A percentile compares a stretch with the other conserved stretches of the same genome.
phyloP scores from a whole-genome alignment of 108 stramenopile genomes.

The Parietichytrium sp. region DNA sequence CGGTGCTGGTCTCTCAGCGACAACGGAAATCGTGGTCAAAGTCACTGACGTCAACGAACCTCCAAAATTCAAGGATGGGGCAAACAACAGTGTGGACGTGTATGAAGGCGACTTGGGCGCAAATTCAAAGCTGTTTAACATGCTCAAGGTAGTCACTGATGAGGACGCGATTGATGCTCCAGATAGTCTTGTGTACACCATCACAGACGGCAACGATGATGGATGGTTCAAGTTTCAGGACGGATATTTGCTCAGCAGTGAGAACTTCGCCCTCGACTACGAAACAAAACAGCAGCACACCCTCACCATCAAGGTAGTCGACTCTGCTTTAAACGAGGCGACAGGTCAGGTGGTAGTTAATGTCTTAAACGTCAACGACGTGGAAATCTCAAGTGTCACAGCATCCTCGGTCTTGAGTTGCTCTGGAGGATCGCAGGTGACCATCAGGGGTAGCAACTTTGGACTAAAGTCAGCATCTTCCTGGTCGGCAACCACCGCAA shows the following conservation, averaged over 20 bases:
- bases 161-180: not conserved
- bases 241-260: not conserved
- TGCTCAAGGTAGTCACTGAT: not conserved
- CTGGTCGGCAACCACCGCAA: not conserved
- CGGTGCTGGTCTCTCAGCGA: not conserved
- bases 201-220: not conserved
- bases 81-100: not conserved
- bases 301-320: not conserved
- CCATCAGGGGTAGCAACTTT: not conserved
- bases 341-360: not conserved
- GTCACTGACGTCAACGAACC: not conserved
- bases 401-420: not conserved
- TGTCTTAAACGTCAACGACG: slow-evolving; percentile 25
- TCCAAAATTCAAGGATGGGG: not conserved
- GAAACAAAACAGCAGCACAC: not conserved
- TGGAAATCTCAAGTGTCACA: not conserved
- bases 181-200: not conserved
- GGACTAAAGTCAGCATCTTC: not conserved
- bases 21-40: not conserved
- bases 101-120: not conserved
- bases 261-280: slow-evolving; percentile 29
- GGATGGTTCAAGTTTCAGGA: not conserved
- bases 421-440: not conserved
- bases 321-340: not conserved
- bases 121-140: not conserved